phyloP scores from a whole-genome alignment of 352 stramenopile genomes.

The Aphanomyces cochlioides region DNA sequence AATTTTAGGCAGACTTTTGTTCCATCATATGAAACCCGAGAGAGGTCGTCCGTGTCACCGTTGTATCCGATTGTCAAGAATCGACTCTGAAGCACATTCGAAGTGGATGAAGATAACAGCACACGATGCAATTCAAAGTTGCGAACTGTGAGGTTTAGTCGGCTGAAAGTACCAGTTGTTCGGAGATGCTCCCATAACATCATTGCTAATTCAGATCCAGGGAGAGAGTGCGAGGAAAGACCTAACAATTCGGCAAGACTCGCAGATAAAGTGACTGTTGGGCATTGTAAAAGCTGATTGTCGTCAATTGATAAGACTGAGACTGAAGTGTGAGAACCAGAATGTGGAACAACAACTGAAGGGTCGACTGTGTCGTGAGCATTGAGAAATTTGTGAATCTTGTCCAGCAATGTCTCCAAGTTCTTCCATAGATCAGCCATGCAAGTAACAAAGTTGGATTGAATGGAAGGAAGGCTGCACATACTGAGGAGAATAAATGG shows the following conservation, averaged over 20 bases:
- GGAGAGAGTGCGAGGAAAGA: background rate
- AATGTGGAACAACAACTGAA: background rate
- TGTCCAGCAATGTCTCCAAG: slow-evolving; percentile 39
- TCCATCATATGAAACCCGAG: slow-evolving; percentile 7
- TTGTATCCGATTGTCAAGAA: slow-evolving; percentile 11
- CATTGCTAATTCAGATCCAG: slow-evolving; percentile 5
- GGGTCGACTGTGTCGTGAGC: background rate
- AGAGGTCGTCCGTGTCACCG: slow-evolving; percentile 3
- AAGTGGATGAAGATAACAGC: slow-evolving; percentile 1
- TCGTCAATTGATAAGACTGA: no score
- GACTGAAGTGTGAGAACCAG: no score
- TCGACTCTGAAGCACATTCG: slow-evolving; percentile 1
- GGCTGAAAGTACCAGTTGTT: background rate
- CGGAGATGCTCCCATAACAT: slow-evolving; percentile 15
- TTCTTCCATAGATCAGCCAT: slow-evolving; percentile 48
- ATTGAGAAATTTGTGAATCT: slow-evolving; percentile 31
- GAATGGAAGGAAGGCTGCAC: slow-evolving; percentile 58
- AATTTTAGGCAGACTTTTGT: slow-evolving; percentile 23
- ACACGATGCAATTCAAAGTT: slow-evolving; percentile 25
- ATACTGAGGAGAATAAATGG: slow-evolving; percentile 67
- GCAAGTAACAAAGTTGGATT: slow-evolving; percentile 40
- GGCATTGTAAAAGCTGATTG: background rate
- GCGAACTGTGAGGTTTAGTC: background rate
- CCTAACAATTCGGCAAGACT: no score
- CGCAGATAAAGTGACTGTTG: background rate